phyloP scores from a whole-genome alignment of 192 early-diverging fungal genomes.

The Podila clonocystis region DNA sequence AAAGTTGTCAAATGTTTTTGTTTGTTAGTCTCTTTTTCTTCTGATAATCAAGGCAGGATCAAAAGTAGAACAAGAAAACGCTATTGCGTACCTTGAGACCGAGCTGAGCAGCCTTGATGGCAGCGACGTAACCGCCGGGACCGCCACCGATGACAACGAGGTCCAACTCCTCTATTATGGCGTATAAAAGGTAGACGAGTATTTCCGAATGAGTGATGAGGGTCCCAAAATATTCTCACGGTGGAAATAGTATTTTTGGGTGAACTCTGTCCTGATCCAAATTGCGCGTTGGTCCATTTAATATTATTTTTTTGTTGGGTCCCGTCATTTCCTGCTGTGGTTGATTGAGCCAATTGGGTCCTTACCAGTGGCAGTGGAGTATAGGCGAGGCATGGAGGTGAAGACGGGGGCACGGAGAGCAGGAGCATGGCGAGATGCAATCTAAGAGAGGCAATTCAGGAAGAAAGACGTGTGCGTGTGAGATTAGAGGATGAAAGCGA shows the following conservation, averaged over 20 bases:
- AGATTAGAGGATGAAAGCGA: background rate
- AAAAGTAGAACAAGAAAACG: background rate
- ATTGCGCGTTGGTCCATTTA: background rate
- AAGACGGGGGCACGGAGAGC: constrained; percentile 42
- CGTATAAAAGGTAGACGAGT: background rate
- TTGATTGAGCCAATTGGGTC: background rate
- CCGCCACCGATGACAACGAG: constrained; percentile 94
- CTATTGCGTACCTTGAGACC: constrained; percentile 84
- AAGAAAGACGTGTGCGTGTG: background rate
- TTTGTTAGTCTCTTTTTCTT: background rate
- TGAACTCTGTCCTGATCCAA: constrained; percentile 4
- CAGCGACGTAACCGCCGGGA: constrained; percentile 98
- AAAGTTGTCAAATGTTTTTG: background rate
- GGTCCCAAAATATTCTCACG: constrained; percentile 1
- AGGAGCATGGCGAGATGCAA: constrained; percentile 45
- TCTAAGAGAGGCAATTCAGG: constrained; percentile 7
- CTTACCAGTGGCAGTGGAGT: constrained; percentile 47
- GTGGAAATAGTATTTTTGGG: constrained; percentile 8
- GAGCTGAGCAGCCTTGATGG: constrained; percentile 98
- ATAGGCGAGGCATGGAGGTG: constrained; percentile 50
- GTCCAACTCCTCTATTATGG: constrained; percentile 68
- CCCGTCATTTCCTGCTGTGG: background rate
- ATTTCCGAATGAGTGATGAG: background rate
- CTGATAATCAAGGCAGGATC: too few species aligned
- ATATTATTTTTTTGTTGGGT: background rate